phyloP scores from a whole-genome alignment of 306 rosid genomes.

The Quercus suber region DNA sequence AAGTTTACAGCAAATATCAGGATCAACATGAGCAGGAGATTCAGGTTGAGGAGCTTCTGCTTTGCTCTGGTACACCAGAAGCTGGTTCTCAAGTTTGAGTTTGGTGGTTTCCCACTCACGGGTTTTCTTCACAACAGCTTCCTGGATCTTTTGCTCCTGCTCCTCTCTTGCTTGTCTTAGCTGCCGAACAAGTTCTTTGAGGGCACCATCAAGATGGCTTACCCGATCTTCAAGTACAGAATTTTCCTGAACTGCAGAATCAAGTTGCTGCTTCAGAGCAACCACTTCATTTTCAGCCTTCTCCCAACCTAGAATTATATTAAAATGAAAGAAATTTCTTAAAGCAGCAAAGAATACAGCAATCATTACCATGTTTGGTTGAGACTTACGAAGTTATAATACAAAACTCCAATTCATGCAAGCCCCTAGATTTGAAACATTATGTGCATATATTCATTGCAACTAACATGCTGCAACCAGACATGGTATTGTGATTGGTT shows the following conservation, averaged over 20 bases:
- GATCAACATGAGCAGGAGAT: conserved; percentile 41
- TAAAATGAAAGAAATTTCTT: conserved; percentile 1
- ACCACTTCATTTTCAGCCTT: conserved; percentile 86
- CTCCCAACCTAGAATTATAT: conserved; percentile 76
- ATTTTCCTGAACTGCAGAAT: conserved; percentile 53
- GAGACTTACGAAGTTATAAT: not conserved
- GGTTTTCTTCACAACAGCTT: conserved; percentile 56
- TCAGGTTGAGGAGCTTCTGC: conserved; percentile 40
- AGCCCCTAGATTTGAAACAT: not conserved
- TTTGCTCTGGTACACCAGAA: conserved; percentile 60
- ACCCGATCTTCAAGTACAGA: conserved; percentile 67
- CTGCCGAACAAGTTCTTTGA: conserved; percentile 95
- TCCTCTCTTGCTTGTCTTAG: conserved; percentile 90
- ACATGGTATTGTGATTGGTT: not conserved
- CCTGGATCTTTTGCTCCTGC: conserved; percentile 62
- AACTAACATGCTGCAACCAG: not conserved
- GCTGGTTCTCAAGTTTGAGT: conserved; percentile 62
- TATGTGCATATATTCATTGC: not conserved
- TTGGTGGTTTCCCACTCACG: conserved; percentile 67
- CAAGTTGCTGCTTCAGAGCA: conserved; percentile 69
- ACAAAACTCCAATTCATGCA: not conserved
- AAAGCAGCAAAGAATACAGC: not conserved
- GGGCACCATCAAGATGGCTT: conserved; percentile 89
- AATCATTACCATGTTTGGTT: not conserved
- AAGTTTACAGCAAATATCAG: conserved; percentile 45